Base-by-base conservation (phyloP, 352 stramenopile genomes). In the Thalassiosira mediterranea region DNA sequence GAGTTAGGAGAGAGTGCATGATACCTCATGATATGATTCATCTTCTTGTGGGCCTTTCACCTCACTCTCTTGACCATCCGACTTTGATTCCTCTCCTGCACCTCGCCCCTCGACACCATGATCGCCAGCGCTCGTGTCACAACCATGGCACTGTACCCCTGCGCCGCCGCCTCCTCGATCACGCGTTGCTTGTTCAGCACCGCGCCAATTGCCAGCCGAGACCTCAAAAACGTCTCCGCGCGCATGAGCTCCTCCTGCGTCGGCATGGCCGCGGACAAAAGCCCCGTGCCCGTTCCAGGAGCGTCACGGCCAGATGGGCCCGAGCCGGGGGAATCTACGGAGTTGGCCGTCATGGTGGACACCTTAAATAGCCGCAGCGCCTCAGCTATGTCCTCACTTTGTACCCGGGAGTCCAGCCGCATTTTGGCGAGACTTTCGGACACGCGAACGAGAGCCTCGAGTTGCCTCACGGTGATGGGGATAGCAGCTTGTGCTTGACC, bases 361-460 rank as follows among this genome's bases (percentile, higher is more conserved):
- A 99, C 96, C 69, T 95, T 97, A 81, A 99, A 99, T 11, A 99
- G 84, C 0, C 97, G 95, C 37, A 99, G 91, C 0, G 97, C 97
- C 76, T 99, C 97, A 10, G 95, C 93, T 42, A 99, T 97, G 80
- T 99, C 93, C 77, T 96, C 86, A 21, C 84, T 74, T 37, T 88
- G 91, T 15, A 95, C 93, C 72, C 93, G 69, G 4, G 72, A 79
- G 29, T 89, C 79, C 8, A 99, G 83, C 23, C 96, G 92, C 95
- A 99, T 98, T 89, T 99, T 99, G 23, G 97, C 97, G 19, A 99
- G 86, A 47, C 94, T 95, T 88, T 99, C 97, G 0, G 94, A 94
- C 47, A 99, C 96, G 34, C 97, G 95, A 53, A 99, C 96, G 3
- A 99, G 87, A 51, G 97, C 97, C 85, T 99, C 97, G 0, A 99